Evolutionary conservation across 306 rosid species (phyloP).

Genomic region (Lithocarpus polystachyus): DNA sequence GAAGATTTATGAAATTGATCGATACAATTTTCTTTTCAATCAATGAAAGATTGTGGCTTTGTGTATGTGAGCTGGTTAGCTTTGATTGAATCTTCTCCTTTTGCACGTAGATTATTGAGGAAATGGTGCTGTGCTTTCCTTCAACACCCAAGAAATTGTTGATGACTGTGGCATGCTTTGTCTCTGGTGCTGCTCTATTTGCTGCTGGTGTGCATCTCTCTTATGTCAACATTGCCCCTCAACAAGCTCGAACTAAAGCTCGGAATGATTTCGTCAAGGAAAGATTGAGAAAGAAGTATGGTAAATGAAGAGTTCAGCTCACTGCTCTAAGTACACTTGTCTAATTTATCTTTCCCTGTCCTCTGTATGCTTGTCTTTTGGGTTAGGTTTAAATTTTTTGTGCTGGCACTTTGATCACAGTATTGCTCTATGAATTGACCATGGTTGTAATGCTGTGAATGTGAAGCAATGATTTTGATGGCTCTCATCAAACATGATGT

Average conservation of each 20-base stretch:
- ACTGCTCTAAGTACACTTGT: background rate
- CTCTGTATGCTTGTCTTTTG: background rate
- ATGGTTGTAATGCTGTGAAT: background rate
- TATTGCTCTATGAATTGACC: background rate
- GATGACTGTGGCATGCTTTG: constrained; percentile 47
- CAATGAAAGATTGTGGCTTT: too few species aligned
- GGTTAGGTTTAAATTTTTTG: background rate
- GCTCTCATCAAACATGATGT: background rate
- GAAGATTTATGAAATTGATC: background rate
- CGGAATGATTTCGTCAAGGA: constrained; percentile 55
- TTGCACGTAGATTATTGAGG: background rate
- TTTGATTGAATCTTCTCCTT: background rate
- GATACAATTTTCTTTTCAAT: background rate
- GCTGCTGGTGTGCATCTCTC: constrained; percentile 58
- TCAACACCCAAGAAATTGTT: constrained; percentile 71
- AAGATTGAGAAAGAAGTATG: constrained; percentile 57
- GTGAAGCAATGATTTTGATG: background rate
- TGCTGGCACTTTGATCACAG: background rate
- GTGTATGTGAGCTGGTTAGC: background rate
- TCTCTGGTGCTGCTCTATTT: constrained; percentile 55
- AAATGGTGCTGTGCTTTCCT: constrained; percentile 72
- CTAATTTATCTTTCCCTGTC: background rate
- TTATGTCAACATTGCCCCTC: constrained; percentile 66
- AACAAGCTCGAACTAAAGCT: constrained; percentile 66
- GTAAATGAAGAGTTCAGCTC: background rate